Conservation (phyloP, 257 asterid species). For the Solanum bulbocastanum region DNA sequence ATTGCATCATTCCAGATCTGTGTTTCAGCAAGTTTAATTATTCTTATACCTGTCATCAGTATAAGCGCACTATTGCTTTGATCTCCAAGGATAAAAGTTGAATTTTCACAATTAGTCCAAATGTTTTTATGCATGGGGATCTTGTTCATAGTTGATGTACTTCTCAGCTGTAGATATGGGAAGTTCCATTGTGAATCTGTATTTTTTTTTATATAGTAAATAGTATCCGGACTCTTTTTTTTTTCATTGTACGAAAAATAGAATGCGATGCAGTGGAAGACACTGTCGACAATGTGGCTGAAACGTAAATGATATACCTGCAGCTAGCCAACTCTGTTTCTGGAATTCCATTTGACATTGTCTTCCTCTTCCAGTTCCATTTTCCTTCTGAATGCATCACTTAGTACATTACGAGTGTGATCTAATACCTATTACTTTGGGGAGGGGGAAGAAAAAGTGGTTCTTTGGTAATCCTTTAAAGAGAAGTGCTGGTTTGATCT, state of each 20-base stretch:
- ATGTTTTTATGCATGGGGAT: not conserved
- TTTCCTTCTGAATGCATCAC: not conserved
- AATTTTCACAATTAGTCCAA: not conserved
- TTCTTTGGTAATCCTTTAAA: not conserved
- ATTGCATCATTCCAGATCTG: constrained; percentile 1
- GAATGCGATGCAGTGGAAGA: not conserved
- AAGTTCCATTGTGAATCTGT: not conserved
- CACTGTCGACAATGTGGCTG: not conserved
- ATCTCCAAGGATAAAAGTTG: not conserved
- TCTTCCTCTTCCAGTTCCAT: not conserved
- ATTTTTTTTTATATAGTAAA: not conserved
- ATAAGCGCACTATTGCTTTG: not conserved
- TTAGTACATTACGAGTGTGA: not conserved
- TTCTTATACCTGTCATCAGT: not conserved
- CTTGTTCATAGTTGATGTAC: not conserved
- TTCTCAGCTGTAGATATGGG: not conserved
- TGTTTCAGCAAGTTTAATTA: not conserved
- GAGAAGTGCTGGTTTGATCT: not conserved
- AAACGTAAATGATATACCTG: not conserved
- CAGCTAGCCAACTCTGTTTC: not conserved
- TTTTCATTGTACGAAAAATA: not conserved
- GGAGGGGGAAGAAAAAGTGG: not conserved
- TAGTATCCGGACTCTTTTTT: not conserved
- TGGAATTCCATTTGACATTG: not conserved
- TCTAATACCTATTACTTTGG: not conserved